A percentile compares a stretch with the other conserved stretches of the same genome.
phyloP scores from a whole-genome alignment of 257 asterid species.

The Solanum megistacrolobum region DNA sequence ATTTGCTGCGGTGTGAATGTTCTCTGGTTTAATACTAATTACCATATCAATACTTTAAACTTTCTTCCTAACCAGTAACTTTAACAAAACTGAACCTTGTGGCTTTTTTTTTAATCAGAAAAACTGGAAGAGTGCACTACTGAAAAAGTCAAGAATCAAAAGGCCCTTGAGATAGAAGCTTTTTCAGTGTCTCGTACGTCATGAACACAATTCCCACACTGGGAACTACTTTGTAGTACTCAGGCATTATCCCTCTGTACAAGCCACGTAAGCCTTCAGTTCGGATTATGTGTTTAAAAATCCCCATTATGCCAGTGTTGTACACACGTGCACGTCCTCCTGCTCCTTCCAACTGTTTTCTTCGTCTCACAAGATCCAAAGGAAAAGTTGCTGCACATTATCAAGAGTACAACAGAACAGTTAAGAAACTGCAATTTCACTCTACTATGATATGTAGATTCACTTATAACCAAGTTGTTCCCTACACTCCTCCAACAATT shows the following conservation, averaged over 20 bases:
- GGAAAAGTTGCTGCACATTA: slow-evolving; percentile 71
- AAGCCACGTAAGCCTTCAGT: slow-evolving; percentile 78
- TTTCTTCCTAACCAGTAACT: slow-evolving; percentile 10
- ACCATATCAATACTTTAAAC: slow-evolving; percentile 5
- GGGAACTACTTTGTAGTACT: slow-evolving; percentile 91
- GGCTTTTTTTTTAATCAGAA: background rate
- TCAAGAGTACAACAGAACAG: background rate
- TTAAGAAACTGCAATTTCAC: background rate
- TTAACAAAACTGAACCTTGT: slow-evolving; percentile 24
- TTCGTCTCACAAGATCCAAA: slow-evolving; percentile 87
- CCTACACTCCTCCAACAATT: background rate
- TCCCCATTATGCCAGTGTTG: slow-evolving; percentile 62
- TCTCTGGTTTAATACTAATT: background rate
- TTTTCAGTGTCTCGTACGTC: slow-evolving; percentile 86
- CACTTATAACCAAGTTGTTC: background rate
- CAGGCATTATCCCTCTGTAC: slow-evolving; percentile 91
- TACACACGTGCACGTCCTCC: slow-evolving; percentile 82
- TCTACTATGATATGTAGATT: background rate
- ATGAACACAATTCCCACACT: slow-evolving; percentile 89
- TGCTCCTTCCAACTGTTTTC: slow-evolving; percentile 94
- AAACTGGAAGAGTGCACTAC: background rate
- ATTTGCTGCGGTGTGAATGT: slow-evolving; percentile 14
- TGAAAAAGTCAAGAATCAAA: slow-evolving; percentile 18
- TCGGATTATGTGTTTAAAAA: slow-evolving; percentile 50
- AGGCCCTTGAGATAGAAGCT: slow-evolving; percentile 51